Base-by-base conservation (phyloP, 2,329 filamentous ascomycete genomes). In the Fusarium dimerum region DNA sequence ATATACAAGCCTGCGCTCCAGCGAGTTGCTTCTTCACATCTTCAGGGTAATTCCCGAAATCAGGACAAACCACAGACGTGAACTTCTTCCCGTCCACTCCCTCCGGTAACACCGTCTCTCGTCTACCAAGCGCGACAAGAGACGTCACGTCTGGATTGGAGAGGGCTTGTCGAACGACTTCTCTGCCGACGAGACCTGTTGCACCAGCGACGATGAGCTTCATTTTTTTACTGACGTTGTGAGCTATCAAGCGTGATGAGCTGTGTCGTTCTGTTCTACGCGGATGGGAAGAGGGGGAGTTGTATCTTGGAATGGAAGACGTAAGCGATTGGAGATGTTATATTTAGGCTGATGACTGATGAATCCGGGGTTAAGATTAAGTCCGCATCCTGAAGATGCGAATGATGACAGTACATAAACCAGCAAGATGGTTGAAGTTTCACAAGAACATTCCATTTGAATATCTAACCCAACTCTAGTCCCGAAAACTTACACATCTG, bases 141-240 rank as follows among this genome's bases (percentile, higher is more conserved):
- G 71, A 69, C 1, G 71, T 73, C 48, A 79, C 66, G 6, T 65
- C 55, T 0, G 68, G 66, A 30, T 63, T 62, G 5, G 55, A 60
- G 6, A 78, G 62, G 18, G 72, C 72, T 47, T 78, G 75, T 12
- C 74, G 74, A 43, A 79, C 57, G 26, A 80, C 52, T 48, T 78
- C 76, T 36, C 59, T 68, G 38, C 66, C 77, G 2, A 78, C 66
- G 40, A 71, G 74, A 48, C 76, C 76, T 0, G 71, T 76, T 5
- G 73, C 71, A 2, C 76, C 76, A 11, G 70, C 64, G 15, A 78
- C 61, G 20, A 78, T 69, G 40, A 78, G 61, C 54, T 77, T 78
- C 75, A 78, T 78, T 2, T 26, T 78, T 2, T 26, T 26, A 26
- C 7, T 26, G 20, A 26, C 20, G 20, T 26, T 4, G 20, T 26